Evolutionary conservation across 495 filamentous ascomycete genomes (phyloP), one percentile per base, ranked within the genome.

Genomic region (Penicillium roqueforti): DNA sequence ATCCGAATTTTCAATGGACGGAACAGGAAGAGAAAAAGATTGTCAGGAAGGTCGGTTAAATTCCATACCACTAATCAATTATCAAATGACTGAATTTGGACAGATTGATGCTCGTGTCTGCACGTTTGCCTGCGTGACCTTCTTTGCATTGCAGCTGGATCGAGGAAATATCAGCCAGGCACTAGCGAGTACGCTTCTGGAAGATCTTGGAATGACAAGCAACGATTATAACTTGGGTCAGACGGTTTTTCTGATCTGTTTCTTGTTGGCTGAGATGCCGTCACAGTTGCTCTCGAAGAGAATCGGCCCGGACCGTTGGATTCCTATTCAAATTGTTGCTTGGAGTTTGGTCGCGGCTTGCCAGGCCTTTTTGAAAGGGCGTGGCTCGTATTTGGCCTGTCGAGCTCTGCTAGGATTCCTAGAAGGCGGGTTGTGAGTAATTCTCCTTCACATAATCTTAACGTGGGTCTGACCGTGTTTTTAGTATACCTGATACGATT

Each of bases 211-310:
- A 0, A 62, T 87, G 34, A 79, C 68, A 31, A 87, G 79, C 18
- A 83, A 87, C 52, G 82, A 81, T 72, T 87, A 86, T 66, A 88
- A 88, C 56, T 72, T 80, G 14, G 83, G 81, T 0, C 80, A 83
- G 58, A 82, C 82, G 2, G 80, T 86, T 20, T 87, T 83, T 59
- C 76, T 77, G 49, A 46, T 81, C n/a, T 73, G 66, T 6, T 87
- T 87, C 55, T 59, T 87, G 9, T 48, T 67, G 7, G 82, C 83
- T 0, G 83, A 87, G 52, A 67, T 87, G 19, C 84, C 84, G 0
- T 87, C 83, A 0, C 59, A 61, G 19, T 28, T 61, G 9, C 14
- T 61, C 0, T 60, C 56, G 4, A 58, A 58, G 42, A 48, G 43
- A 31, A 26, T 55, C 1, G 53, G 53, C 1, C 53, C 53, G 10